Evolutionary conservation across 805 yeast genomes (phyloP).

Genomic region (Scheffersomyces coipomensis): DNA sequence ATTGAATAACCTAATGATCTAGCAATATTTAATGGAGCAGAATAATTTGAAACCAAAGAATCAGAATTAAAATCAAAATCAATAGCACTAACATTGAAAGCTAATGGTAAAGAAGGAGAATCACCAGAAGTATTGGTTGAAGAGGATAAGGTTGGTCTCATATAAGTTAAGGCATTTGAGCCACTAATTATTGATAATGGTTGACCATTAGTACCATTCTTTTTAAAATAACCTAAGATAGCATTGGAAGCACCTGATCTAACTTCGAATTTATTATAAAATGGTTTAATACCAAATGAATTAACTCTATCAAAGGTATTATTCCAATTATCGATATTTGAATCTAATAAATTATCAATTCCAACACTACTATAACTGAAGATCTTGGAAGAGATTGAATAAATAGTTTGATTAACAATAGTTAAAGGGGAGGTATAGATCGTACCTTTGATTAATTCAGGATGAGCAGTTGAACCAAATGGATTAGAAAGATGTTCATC

Average conservation of each 20-base stretch:
- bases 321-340: conserved; percentile 61
- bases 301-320: conserved; percentile 47
- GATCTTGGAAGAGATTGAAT: conserved; percentile 49
- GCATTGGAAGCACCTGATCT: conserved; percentile 83
- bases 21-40: conserved; percentile 60
- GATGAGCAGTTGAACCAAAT: conserved; percentile 62
- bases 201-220: conserved; percentile 30
- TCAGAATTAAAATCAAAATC: conserved; percentile 59
- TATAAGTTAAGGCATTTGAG: conserved; percentile 63
- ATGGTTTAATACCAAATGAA: conserved; percentile 58
- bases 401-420: conserved; percentile 54
- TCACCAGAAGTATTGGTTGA: conserved; percentile 25
- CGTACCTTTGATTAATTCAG: conserved; percentile 46
- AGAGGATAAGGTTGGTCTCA: conserved; percentile 56
- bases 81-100: conserved; percentile 74
- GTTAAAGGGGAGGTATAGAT: conserved; percentile 55
- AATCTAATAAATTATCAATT: conserved; percentile 59
- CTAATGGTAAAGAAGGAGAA: conserved; percentile 49
- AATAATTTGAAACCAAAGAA: conserved; percentile 62
- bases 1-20: conserved; percentile 64
- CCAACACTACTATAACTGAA: conserved; percentile 71
- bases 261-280: conserved; percentile 60
- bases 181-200: conserved; percentile 55
- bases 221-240: conserved; percentile 65
- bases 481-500: conserved; percentile 31